Percentiles rank a stretch among this genome's conserved stretches.
Conservation (phyloP, 805 yeast species). For the Myxozyma nipponensis region DNA sequence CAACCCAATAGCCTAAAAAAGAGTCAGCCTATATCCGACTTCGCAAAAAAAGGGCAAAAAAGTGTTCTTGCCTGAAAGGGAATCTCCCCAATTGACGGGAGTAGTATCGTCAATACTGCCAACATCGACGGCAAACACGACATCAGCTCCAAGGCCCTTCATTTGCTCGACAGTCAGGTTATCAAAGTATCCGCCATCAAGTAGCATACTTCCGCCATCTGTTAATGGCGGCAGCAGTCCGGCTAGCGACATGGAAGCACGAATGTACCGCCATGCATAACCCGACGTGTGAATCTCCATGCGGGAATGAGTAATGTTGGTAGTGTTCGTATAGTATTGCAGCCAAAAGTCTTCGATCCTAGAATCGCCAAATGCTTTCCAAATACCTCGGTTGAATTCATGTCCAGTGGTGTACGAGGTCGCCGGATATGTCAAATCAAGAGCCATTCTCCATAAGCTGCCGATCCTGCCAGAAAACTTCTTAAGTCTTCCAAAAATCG, state of each 20-base stretch:
- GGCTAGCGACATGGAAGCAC: slow-evolving; percentile 96
- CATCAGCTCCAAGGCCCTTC: slow-evolving; percentile 76
- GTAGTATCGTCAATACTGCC: slow-evolving; percentile 92
- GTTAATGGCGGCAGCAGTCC: slow-evolving; percentile 87
- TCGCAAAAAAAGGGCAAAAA: not conserved
- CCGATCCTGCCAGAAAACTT: slow-evolving; percentile 78
- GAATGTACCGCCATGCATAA: slow-evolving; percentile 88
- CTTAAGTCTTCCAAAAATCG: slow-evolving; percentile 85
- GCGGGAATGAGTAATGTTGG: slow-evolving; percentile 88
- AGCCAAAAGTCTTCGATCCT: slow-evolving; percentile 97
- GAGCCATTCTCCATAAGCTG: slow-evolving; percentile 76
- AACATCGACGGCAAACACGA: slow-evolving; percentile 89
- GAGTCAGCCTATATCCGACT: not conserved
- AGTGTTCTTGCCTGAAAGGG: slow-evolving; percentile 49
- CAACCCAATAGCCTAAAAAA: slow-evolving; percentile 80
- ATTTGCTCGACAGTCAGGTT: slow-evolving; percentile 89
- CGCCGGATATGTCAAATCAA: slow-evolving; percentile 88
- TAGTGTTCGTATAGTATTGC: slow-evolving; percentile 80
- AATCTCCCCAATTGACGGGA: slow-evolving; percentile 87
- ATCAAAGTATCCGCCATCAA: slow-evolving; percentile 96
- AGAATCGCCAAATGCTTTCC: slow-evolving; percentile 90
- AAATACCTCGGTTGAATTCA: slow-evolving; percentile 94
- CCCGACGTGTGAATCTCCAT: slow-evolving; percentile 94
- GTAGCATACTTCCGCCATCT: slow-evolving; percentile 83
- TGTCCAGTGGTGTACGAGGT: slow-evolving; percentile 96